Percentiles rank a stretch among this genome's conserved stretches.
phyloP scores from a whole-genome alignment of 805 yeast species.

The Yamadazyma nakazawae region DNA sequence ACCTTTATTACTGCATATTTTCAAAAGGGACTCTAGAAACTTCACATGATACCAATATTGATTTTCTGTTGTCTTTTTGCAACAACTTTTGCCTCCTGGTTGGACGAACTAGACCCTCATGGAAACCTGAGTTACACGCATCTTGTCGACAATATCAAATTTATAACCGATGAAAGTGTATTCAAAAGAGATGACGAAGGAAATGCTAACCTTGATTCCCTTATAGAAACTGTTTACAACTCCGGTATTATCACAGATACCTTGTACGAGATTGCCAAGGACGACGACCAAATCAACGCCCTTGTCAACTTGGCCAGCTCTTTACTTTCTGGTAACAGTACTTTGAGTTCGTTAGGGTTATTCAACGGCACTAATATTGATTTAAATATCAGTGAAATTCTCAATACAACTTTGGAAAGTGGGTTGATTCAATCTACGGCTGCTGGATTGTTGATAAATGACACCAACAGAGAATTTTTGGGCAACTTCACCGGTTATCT shows the following conservation, averaged over 20 bases:
- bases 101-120: slow-evolving; percentile 11
- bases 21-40: neutral
- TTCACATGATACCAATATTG: slow-evolving; percentile 1
- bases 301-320: slow-evolving; percentile 21
- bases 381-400: slow-evolving; percentile 23
- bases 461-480: slow-evolving; percentile 23
- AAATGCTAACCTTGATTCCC: slow-evolving; percentile 8
- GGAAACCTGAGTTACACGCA: slow-evolving; percentile 9
- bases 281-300: slow-evolving; percentile 26
- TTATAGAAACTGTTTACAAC: slow-evolving; percentile 7
- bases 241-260: slow-evolving; percentile 17
- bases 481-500: slow-evolving; percentile 26
- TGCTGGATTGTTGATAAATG: slow-evolving; percentile 25
- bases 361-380: slow-evolving; percentile 15
- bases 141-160: slow-evolving; percentile 9
- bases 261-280: slow-evolving; percentile 29
- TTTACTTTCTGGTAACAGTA: slow-evolving; percentile 13
- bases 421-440: slow-evolving; percentile 28
- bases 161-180: slow-evolving; percentile 10
- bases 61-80: slow-evolving; percentile 1
- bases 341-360: neutral
- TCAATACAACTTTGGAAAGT: slow-evolving; percentile 19
- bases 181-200: slow-evolving; percentile 10
- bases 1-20: neutral
- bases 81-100: slow-evolving; percentile 8